A percentile compares a stretch with the other conserved stretches of the same genome.
These are phyloP conservation scores for Aureobasidium melanogenum DNA, from an alignment of 2,329 filamentous ascomycete genomes.

Conservation along the genomic window DNA sequence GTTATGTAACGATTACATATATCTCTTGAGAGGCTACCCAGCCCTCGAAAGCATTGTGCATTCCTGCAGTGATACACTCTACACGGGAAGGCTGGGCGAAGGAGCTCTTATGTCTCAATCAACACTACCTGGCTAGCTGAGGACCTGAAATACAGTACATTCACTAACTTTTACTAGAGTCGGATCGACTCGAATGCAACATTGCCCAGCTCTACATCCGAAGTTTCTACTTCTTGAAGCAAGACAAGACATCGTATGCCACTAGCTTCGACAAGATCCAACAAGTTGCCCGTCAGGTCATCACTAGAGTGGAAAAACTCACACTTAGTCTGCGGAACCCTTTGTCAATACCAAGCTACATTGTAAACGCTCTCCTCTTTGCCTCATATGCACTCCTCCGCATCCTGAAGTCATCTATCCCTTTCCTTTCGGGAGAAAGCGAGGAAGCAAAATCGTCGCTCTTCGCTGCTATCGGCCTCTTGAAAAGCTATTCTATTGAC, in stretches of 20 bases:
- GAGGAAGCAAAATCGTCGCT: not conserved
- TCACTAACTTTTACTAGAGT: not conserved
- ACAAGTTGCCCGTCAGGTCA: not conserved
- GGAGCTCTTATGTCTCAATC: too few relatives aligned
- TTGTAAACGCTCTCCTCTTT: not conserved
- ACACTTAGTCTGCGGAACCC: not conserved
- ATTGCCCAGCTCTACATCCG: not conserved
- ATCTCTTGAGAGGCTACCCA: too few relatives aligned
- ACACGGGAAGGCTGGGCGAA: too few relatives aligned
- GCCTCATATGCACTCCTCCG: not conserved
- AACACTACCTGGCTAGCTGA: too few relatives aligned
- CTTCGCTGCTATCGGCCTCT: not conserved
- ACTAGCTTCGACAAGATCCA: not conserved
- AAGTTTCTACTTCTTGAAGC: constrained; percentile 2
- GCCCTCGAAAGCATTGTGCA: too few relatives aligned
- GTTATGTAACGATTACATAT: too few relatives aligned
- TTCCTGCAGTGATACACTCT: too few relatives aligned
- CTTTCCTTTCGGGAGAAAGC: not conserved
- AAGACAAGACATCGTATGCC: not conserved
- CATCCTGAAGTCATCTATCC: not conserved
- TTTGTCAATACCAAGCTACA: not conserved
- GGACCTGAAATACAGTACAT: not conserved
- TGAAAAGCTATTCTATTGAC: not conserved
- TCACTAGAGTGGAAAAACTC: not conserved
- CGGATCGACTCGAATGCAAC: not conserved